phyloP scores from a whole-genome alignment of 306 rosid species.

The Begonia peltatifolia region DNA sequence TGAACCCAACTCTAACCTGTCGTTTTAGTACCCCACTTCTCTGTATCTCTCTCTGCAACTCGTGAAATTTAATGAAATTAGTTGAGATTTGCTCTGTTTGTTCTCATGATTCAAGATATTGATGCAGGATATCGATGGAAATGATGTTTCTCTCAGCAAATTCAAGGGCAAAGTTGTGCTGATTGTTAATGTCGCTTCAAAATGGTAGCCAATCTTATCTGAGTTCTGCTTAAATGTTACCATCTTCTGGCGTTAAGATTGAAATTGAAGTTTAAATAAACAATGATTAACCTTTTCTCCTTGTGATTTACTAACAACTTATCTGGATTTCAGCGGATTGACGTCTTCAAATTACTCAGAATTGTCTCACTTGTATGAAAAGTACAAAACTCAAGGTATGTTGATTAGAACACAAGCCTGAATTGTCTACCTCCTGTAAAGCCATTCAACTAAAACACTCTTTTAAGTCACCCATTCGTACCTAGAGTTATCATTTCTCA shows the following conservation, averaged over 20 bases:
- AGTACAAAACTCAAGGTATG: conserved; percentile 73
- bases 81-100: no score
- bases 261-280: not conserved
- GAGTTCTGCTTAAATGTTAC: not conserved
- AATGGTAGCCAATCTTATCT: conserved; percentile 42
- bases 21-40: no score
- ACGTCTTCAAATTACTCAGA: conserved; percentile 86
- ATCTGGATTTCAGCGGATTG: conserved; percentile 61
- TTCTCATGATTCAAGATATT: not conserved
- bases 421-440: no score
- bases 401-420: no score
- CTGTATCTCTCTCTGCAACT: no score
- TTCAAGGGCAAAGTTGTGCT: conserved; percentile 87
- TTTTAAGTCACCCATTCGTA: no score
- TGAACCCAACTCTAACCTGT: no score
- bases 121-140: conserved; percentile 79
- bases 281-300: conserved; percentile 6
- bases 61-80: no score
- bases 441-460: no score
- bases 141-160: conserved; percentile 65
- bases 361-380: conserved; percentile 68
- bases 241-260: conserved; percentile 4
- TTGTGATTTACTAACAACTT: conserved; percentile 10
- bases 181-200: conserved; percentile 95
- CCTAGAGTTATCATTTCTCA: no score